Percentiles rank a stretch among this genome's conserved stretches.
These are phyloP conservation scores for Linum usitatissimum DNA, from an alignment of 345 rosid genomes.

Conservation along the genomic window DNA sequence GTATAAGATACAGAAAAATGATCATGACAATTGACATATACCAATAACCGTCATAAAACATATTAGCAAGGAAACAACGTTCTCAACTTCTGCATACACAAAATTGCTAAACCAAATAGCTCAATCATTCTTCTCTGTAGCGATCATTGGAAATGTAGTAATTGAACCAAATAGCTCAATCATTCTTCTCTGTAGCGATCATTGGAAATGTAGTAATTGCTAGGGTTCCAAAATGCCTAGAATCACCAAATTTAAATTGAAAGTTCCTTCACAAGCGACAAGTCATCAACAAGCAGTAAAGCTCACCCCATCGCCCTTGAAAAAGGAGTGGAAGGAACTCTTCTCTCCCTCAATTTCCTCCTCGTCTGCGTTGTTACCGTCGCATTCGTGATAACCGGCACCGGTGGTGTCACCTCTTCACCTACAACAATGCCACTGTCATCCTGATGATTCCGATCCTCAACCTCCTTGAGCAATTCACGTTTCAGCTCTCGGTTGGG, in stretches of 20 bases:
- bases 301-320: constrained; percentile 80
- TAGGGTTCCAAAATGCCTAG: neutral
- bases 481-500: constrained; percentile 3
- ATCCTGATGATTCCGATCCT: constrained; percentile 11
- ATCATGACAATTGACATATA: neutral
- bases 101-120: neutral
- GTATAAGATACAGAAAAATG: constrained; percentile 11
- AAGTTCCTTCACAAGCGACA: neutral
- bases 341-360: constrained; percentile 75
- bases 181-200: too few relatives aligned
- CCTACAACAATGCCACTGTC: constrained; percentile 15
- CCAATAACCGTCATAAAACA: neutral
- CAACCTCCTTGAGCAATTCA: constrained; percentile 14
- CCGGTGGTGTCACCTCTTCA: constrained; percentile 8
- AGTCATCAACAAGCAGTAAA: neutral
- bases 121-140: too few relatives aligned
- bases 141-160: too few relatives aligned
- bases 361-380: constrained; percentile 31
- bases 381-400: neutral
- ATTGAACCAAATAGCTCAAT: too few relatives aligned
- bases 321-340: constrained; percentile 86
- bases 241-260: neutral
- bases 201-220: too few relatives aligned
- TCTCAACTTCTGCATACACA: neutral
- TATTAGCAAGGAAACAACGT: neutral